Conservation (phyloP, 176 grass and related monocot genomes). For the Themeda triandra region DNA sequence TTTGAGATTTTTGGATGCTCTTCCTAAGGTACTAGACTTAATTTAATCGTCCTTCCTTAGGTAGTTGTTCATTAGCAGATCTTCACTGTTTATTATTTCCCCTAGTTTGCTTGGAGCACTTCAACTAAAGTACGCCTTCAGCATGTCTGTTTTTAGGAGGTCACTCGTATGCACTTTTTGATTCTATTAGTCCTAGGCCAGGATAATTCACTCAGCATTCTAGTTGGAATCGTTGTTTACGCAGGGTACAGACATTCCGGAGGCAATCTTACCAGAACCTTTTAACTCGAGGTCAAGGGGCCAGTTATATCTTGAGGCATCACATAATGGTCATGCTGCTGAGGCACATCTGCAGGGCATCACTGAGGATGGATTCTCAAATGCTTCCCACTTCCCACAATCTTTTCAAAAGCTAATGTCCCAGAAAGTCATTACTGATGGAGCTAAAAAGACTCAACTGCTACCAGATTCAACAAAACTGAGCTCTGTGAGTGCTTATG, state of each 20-base stretch:
- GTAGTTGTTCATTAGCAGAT: background rate
- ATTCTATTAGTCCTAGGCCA: background rate
- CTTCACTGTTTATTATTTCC: background rate
- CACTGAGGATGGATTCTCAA: constrained; percentile 35
- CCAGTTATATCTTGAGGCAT: constrained; percentile 33
- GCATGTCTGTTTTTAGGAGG: background rate
- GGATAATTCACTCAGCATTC: constrained; percentile 24
- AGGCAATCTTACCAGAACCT: constrained; percentile 80
- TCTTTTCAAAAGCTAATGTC: constrained; percentile 72
- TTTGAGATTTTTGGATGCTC: constrained; percentile 53
- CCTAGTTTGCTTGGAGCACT: constrained; percentile 3
- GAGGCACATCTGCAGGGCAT: constrained; percentile 33
- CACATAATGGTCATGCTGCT: constrained; percentile 17
- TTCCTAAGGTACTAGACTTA: constrained; percentile 66
- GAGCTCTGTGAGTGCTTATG: constrained; percentile 17
- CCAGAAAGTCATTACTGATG: constrained; percentile 44
- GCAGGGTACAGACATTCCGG: constrained; percentile 69
- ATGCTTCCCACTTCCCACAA: constrained; percentile 71
- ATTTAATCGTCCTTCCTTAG: background rate
- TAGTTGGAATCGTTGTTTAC: constrained; percentile 11
- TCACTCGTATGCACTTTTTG: background rate
- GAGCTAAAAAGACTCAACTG: constrained; percentile 41
- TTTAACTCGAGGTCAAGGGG: constrained; percentile 53
- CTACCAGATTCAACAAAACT: constrained; percentile 35
- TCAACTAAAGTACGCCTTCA: background rate